phyloP scores from a whole-genome alignment of 179 eudicot species.

The Beta macrorhiza region DNA sequence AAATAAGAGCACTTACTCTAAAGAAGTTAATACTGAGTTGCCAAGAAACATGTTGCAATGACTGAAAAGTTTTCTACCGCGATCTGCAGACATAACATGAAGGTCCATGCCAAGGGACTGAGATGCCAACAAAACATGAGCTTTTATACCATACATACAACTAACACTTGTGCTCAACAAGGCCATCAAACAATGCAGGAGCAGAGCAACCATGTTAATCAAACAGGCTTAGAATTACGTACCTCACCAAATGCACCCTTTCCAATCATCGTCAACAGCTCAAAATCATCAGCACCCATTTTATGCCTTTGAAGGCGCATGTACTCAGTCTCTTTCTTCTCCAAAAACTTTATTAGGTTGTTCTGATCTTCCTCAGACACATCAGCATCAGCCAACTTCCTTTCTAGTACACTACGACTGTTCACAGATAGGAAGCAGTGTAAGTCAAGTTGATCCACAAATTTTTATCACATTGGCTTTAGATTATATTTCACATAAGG shows the following conservation, averaged over 20 bases:
- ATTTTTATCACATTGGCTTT: neutral
- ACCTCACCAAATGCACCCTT: conserved; percentile 99
- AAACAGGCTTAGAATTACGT: conserved; percentile 24
- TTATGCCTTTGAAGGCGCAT: conserved; percentile 97
- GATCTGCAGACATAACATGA: neutral
- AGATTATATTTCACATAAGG: conserved; percentile 6
- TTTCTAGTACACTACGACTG: conserved; percentile 56
- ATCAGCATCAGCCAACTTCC: conserved; percentile 95
- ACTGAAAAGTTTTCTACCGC: neutral
- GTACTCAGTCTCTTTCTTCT: conserved; percentile 94
- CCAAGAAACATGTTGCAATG: neutral
- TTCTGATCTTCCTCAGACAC: conserved; percentile 95
- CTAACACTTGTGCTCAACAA: neutral
- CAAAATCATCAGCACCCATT: conserved; percentile 97
- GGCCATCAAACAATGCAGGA: conserved; percentile 4
- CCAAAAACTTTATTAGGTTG: conserved; percentile 78
- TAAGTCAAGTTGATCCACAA: conserved; percentile 9
- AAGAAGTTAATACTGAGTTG: neutral
- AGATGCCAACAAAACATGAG: neutral
- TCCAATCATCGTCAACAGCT: conserved; percentile 93
- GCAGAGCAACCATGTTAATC: neutral
- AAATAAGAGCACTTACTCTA: neutral
- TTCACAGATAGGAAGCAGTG: conserved; percentile 12
- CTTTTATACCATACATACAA: neutral
- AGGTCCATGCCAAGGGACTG: conserved; percentile 7